Conservation (phyloP, 2,329 filamentous ascomycete species). For the Pseudodiploospora longispora region DNA sequence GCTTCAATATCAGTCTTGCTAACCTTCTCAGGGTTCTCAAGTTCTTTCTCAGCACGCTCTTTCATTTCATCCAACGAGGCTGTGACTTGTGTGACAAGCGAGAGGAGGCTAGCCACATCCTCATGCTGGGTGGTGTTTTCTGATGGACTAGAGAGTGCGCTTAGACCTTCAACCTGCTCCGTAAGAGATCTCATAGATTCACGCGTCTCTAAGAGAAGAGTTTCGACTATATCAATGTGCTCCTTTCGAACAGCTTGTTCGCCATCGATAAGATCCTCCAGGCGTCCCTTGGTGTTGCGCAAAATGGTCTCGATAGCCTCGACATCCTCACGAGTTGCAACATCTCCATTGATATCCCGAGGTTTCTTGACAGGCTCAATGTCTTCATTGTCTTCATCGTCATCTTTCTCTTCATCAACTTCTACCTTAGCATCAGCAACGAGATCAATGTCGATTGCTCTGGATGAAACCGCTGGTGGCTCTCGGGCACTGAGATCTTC, state of each 20-base stretch:
- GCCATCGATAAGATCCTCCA: constrained; percentile 72
- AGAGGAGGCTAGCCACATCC: constrained; percentile 69
- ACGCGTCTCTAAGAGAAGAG: constrained; percentile 61
- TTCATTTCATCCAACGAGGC: constrained; percentile 68
- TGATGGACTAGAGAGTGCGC: constrained; percentile 2
- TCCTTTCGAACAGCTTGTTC: constrained; percentile 63
- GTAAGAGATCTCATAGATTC: constrained; percentile 61
- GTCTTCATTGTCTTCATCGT: constrained; percentile 32
- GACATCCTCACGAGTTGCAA: constrained; percentile 63
- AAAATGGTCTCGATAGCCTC: constrained; percentile 86
- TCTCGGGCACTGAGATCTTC: constrained; percentile 34
- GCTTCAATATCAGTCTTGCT: constrained; percentile 77
- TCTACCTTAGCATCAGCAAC: not conserved
- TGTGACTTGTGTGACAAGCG: constrained; percentile 71
- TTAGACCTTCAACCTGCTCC: constrained; percentile 54
- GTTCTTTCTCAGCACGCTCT: constrained; percentile 43
- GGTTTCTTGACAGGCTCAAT: constrained; percentile 35
- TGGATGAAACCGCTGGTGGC: constrained; percentile 9
- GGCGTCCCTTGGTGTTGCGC: constrained; percentile 76
- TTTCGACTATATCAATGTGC: constrained; percentile 58
- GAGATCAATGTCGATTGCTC: constrained; percentile 9
- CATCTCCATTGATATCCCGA: constrained; percentile 21
- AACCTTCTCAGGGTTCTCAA: constrained; percentile 55
- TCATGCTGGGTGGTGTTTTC: constrained; percentile 57
- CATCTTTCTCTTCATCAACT: not conserved